Base-by-base conservation (phyloP, 257 asterid genomes). In the Linderniella brevidens region DNA sequence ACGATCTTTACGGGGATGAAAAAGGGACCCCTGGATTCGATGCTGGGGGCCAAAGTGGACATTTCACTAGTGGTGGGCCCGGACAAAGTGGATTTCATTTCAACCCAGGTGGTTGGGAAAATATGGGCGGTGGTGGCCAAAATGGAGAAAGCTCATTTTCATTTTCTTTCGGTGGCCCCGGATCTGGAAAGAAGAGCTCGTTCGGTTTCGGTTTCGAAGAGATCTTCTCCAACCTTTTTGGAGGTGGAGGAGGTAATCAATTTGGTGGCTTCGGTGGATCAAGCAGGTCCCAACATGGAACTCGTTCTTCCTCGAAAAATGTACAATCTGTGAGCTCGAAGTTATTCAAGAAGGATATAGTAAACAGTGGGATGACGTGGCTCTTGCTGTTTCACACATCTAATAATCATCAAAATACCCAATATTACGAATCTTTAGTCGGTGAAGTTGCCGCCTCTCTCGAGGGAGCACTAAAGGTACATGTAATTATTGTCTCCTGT, bases 1-100 rank as follows among this genome's bases (percentile, higher is more conserved):
- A 84, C 53, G 96, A 90, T 60, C 92, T 90, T 29, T 81, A 74
- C 39, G 98, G 98, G 47, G 83, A 85, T 57, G 98, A 90, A 63
- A 78, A 64, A 64, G 92, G 81, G 17, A 70, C 45, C 50, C 78
- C 92, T 52, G 85, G 92, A 18, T 80, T 80, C 63, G 84, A 69
- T n/a, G 50, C 73, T n/a, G 76, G 83, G 55, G 72, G 67, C 38
- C 71, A 73, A 0, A 71, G 69, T 45, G 86, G 80, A 62, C 57
- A 80, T 58, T 80, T 77, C 63, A 73, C 83, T 11, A 58, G 79
- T 56, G 94, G 84, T 35, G 93, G 84, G 35, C 77, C 92, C 42
- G 95, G 86, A 41, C 76, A 75, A 35, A 59, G 79, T 78, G 95
- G 94, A 20, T 86, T 82, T 64, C 67, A 50, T 56, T 86, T 76